Percentiles rank a stretch among this genome's conserved stretches.
phyloP scores from a whole-genome alignment of 2,329 filamentous ascomycete genomes.

The Aspergillus sclerotialis region DNA sequence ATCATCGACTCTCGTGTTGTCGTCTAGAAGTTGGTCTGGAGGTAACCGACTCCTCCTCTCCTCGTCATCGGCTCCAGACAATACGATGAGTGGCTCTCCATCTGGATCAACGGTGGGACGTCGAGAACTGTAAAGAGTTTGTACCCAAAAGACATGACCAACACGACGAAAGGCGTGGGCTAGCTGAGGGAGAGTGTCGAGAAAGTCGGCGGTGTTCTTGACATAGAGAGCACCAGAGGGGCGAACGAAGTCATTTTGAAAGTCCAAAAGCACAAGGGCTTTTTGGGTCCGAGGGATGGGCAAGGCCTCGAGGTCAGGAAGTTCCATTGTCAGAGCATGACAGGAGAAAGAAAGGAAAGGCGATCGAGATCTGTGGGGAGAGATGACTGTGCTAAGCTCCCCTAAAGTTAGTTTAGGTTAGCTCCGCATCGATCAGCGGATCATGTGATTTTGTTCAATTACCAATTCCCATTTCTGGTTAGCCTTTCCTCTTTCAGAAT shows the following conservation, averaged over 20 bases:
- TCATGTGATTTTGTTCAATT: no score
- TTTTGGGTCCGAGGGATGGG: conserved; percentile 53
- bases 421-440: no score
- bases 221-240: conserved; percentile 62
- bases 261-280: conserved; percentile 75
- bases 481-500: no score
- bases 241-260: conserved; percentile 83
- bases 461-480: no score
- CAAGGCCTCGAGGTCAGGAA: conserved; percentile 21
- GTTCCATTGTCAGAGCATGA: conserved; percentile 26
- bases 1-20: conserved; percentile 26
- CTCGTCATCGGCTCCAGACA: conserved; percentile 30
- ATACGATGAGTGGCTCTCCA: conserved; percentile 40
- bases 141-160: conserved; percentile 77
- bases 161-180: conserved; percentile 65
- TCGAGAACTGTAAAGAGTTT: conserved; percentile 62
- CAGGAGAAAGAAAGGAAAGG: no score
- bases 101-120: conserved; percentile 49
- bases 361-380: background rate
- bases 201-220: conserved; percentile 55
- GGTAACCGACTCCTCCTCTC: conserved; percentile 1
- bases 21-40: conserved; percentile 6
- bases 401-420: no score
- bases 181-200: conserved; percentile 60
- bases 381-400: no score